Evolutionary conservation across 768 basidiomycete genomes (phyloP).

Genomic region (Dentipellis sp.): DNA sequence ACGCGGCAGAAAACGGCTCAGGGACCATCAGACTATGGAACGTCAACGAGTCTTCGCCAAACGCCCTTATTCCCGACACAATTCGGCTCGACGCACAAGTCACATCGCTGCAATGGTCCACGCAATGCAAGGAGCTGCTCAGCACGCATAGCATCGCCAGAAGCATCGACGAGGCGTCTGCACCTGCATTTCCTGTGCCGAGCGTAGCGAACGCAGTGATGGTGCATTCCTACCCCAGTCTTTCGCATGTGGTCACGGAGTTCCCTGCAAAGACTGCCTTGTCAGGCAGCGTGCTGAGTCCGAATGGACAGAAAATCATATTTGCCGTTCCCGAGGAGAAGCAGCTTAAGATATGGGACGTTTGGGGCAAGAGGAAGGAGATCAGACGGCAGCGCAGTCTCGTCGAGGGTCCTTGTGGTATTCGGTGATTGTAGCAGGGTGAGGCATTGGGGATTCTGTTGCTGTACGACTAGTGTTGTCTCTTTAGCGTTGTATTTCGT

Average conservation of each 20-base stretch:
- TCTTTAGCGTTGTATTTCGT: not conserved
- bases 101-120: conserved; percentile 64
- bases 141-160: conserved; percentile 52
- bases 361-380: conserved; percentile 36
- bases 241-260: conserved; percentile 18
- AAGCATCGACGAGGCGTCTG: conserved; percentile 1
- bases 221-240: conserved; percentile 50
- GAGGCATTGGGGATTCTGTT: not conserved
- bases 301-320: conserved; percentile 42
- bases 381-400: conserved; percentile 2
- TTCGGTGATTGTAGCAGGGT: not conserved
- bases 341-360: conserved; percentile 57
- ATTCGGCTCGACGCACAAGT: conserved; percentile 50
- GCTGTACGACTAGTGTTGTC: not conserved
- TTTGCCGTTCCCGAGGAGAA: conserved; percentile 54
- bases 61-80: conserved; percentile 33
- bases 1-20: conserved; percentile 28
- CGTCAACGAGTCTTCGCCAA: conserved; percentile 32
- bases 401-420: conserved; percentile 1
- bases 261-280: not conserved
- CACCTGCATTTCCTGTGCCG: conserved; percentile 6
- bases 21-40: conserved; percentile 50
- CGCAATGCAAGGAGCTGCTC: conserved; percentile 78
- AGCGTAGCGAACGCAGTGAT: conserved; percentile 27
- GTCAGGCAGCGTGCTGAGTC: conserved; percentile 44